Evolutionary conservation across 2,329 filamentous ascomycete species (phyloP), one percentile per base, ranked within the genome.

Genomic region (Ampelomyces quisqualis): DNA sequence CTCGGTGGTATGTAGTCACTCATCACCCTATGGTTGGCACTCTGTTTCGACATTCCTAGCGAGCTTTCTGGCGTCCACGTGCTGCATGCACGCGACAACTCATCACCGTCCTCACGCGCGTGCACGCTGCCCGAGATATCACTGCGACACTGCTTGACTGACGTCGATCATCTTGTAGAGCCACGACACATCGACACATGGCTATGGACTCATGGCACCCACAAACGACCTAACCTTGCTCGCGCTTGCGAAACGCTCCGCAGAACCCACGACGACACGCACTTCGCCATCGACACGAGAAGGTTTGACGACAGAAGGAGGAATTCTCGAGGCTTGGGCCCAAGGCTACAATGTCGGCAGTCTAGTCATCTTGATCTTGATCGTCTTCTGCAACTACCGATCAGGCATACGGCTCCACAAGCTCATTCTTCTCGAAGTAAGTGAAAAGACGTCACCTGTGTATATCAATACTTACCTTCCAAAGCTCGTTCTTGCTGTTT

Each of bases 331-430:
- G 32, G 62, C 62, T 14, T 67, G 62, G 64, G 62, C 62, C 9
- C 60, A 67, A 46, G 64, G 64, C n/a, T 67, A 64, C 36, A 61
- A 67, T 20, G 64, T 66, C 3, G 64, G 64, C 10, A 61, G 58
- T 29, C 47, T 67, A 23, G 51, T 65, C 13, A 61, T 67, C 7
- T 40, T 67, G 14, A 62, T 67, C 4, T 43, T 67, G 28, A 62
- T 67, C n/a, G 62, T 67, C 8, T 62, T 66, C 30, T 67, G 64
- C 51, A 67, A 67, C 27, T 66, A 67, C 31, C 53, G 62, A 6
- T 55, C 57, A 10, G 62, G 61, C 8, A 62, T 60, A 32, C 53
- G 51, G 47, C 49, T 67, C 9, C 64, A 67, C 32, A 67, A 66
- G 33, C 57, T 66, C 29, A 66, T 66, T 46, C 49, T 67, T 7